Percentiles rank a stretch among this genome's conserved stretches.
Evolutionary conservation across 1,284 basidiomycete genomes (phyloP).

Genomic region (Moniliophthora roreri): DNA sequence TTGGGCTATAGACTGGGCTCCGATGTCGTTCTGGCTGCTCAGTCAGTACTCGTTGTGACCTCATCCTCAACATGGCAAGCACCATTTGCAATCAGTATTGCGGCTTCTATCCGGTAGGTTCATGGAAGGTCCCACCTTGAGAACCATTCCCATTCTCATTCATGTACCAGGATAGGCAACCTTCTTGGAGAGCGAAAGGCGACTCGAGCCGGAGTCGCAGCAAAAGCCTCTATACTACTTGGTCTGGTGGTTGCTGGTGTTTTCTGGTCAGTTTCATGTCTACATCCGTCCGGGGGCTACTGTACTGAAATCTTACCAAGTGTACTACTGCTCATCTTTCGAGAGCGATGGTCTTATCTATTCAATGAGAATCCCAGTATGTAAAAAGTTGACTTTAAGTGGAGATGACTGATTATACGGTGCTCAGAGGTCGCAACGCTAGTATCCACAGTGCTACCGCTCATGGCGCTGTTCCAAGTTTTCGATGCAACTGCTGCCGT

Average conservation of each 20-base stretch:
- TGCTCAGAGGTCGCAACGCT: slow-evolving; percentile 55
- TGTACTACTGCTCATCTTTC: slow-evolving; percentile 69
- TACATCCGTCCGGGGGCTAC: slow-evolving; percentile 9
- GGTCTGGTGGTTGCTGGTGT: slow-evolving; percentile 56
- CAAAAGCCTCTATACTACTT: slow-evolving; percentile 63
- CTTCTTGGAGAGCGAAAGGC: slow-evolving; percentile 75
- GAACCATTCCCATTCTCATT: not conserved
- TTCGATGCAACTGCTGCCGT: slow-evolving; percentile 62
- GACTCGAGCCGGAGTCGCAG: slow-evolving; percentile 64
- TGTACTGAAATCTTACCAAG: slow-evolving; percentile 31
- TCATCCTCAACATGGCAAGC: slow-evolving; percentile 83
- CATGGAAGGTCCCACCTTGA: slow-evolving; percentile 6
- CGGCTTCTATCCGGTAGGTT: slow-evolving; percentile 77
- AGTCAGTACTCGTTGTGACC: slow-evolving; percentile 75
- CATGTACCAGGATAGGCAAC: slow-evolving; percentile 66
- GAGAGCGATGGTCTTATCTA: slow-evolving; percentile 74
- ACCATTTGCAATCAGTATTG: slow-evolving; percentile 79
- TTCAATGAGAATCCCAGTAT: slow-evolving; percentile 82
- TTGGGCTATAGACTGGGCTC: slow-evolving; percentile 44
- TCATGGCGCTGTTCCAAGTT: slow-evolving; percentile 71
- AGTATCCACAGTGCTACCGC: slow-evolving; percentile 72
- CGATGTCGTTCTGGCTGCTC: slow-evolving; percentile 59
- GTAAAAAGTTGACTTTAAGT: too few species aligned
- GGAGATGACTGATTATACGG: not conserved
- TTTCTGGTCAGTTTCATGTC: slow-evolving; percentile 50